Conservation (phyloP, 306 rosid genomes). For the Trifolium repens region DNA sequence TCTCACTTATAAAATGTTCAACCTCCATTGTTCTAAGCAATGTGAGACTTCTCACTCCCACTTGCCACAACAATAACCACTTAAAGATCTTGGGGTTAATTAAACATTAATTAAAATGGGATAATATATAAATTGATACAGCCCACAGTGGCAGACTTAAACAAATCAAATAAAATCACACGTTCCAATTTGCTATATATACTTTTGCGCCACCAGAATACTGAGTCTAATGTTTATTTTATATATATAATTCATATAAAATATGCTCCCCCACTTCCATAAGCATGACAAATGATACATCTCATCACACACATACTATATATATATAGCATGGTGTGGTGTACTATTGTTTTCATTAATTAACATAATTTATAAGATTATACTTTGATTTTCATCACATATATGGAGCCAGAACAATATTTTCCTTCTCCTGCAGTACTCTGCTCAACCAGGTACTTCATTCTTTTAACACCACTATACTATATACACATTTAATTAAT, state of each 20-base stretch:
- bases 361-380: not conserved
- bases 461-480: not conserved
- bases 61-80: too few relatives aligned
- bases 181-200: not conserved
- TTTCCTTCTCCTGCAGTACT: conserved; percentile 41
- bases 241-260: not conserved
- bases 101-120: not conserved
- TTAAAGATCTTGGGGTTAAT: not conserved
- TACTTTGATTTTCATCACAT: not conserved
- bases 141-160: not conserved
- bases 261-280: not conserved
- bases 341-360: conserved; percentile 19
- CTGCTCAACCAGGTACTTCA: conserved; percentile 37
- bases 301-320: not conserved
- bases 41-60: too few relatives aligned
- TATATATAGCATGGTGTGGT: not conserved
- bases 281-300: not conserved
- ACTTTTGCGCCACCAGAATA: not conserved
- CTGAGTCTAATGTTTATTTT: not conserved
- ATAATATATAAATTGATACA: not conserved
- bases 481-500: not conserved
- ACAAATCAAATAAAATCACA: conserved; percentile 2
- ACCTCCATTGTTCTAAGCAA: too few relatives aligned
- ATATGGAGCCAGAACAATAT: conserved; percentile 45
- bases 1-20: too few relatives aligned